Percentiles rank a stretch among this genome's conserved stretches.
Conservation (phyloP, 2,329 filamentous ascomycete genomes). For the Bipolaris zeicola region DNA sequence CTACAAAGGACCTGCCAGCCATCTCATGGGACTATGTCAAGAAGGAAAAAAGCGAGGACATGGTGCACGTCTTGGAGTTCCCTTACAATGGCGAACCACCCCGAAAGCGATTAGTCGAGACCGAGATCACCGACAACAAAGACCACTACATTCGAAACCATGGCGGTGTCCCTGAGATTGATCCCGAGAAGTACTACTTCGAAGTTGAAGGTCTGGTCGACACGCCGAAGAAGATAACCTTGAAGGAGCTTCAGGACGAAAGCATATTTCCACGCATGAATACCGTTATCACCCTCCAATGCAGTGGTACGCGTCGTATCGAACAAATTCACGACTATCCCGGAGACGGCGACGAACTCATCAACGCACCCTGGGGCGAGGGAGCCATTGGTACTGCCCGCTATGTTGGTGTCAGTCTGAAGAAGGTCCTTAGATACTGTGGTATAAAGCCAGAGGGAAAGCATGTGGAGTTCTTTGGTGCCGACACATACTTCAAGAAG, state of each 20-base stretch:
- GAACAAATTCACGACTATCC: slow-evolving; percentile 71
- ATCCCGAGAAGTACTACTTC: slow-evolving; percentile 60
- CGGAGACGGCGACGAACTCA: slow-evolving; percentile 68
- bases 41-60: slow-evolving; percentile 54
- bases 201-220: slow-evolving; percentile 66
- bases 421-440: slow-evolving; percentile 73
- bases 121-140: slow-evolving; percentile 65
- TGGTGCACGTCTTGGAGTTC: slow-evolving; percentile 56
- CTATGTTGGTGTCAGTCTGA: slow-evolving; percentile 68
- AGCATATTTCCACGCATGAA: slow-evolving; percentile 63
- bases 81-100: slow-evolving; percentile 57
- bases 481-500: slow-evolving; percentile 76
- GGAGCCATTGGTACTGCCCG: slow-evolving; percentile 70
- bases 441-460: slow-evolving; percentile 61
- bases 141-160: slow-evolving; percentile 75
- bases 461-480: slow-evolving; percentile 71
- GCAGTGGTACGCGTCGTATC: slow-evolving; percentile 70
- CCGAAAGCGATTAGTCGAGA: slow-evolving; percentile 59
- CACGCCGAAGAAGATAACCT: slow-evolving; percentile 60
- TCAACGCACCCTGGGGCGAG: slow-evolving; percentile 50
- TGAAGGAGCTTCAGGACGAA: slow-evolving; percentile 67
- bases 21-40: slow-evolving; percentile 57
- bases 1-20: slow-evolving; percentile 56
- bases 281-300: slow-evolving; percentile 69
- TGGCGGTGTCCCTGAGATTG: slow-evolving; percentile 71